Conservation (phyloP, 129 eudicot species). For the Saposhnikovia divaricata region DNA sequence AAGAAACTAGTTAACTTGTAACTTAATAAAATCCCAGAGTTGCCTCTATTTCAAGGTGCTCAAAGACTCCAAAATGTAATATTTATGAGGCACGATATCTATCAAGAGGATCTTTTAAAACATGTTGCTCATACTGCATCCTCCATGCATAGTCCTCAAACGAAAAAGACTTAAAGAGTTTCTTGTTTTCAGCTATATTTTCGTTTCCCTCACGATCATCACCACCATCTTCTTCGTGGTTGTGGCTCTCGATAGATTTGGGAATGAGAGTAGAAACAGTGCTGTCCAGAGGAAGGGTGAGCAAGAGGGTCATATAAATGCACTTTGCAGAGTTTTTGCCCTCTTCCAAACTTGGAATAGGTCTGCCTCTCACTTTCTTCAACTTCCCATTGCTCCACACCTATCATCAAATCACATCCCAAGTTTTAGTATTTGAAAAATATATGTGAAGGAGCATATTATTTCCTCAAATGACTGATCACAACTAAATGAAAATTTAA, state of each 20-base stretch:
- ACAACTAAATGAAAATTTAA: too few species aligned
- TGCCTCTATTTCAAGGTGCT: neutral
- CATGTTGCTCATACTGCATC: conserved; percentile 60
- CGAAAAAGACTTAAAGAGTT: conserved; percentile 36
- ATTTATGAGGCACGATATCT: conserved; percentile 30
- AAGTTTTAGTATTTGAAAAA: neutral
- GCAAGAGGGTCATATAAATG: conserved; percentile 51
- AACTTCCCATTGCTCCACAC: conserved; percentile 87
- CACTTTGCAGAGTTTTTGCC: neutral
- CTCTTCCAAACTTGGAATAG: conserved; percentile 22
- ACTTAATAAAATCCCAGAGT: neutral
- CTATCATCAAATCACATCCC: conserved; percentile 19
- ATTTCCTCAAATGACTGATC: too few species aligned
- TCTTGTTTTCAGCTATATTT: conserved; percentile 9
- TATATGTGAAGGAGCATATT: neutral
- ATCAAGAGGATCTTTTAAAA: conserved; percentile 58
- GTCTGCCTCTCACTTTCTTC: conserved; percentile 78
- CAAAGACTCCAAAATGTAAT: neutral
- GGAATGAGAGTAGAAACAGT: conserved; percentile 45
- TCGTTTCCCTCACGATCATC: neutral
- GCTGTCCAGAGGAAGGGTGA: conserved; percentile 68
- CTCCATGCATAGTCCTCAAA: conserved; percentile 96
- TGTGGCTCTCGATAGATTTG: neutral
- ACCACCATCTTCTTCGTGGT: conserved; percentile 1
- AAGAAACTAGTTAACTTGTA: neutral